Percentiles rank a stretch among this genome's conserved stretches.
Evolutionary conservation across 768 basidiomycete genomes (phyloP).

Genomic region (Mycena metata): DNA sequence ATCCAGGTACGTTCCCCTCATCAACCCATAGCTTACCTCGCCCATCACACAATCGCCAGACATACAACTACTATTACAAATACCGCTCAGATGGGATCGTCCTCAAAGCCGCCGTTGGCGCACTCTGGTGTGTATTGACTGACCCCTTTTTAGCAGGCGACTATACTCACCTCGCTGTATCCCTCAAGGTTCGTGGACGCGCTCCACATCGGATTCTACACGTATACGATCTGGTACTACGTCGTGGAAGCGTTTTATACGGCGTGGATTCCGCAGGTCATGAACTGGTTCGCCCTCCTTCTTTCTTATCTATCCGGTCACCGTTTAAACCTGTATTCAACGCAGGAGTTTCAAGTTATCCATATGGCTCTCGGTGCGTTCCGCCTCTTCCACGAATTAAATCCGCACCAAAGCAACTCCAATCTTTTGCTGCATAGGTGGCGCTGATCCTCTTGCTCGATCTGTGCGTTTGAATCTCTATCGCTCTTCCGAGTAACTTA

Average conservation of each 20-base stretch:
- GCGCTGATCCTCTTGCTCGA: slow-evolving; percentile 27
- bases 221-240: slow-evolving; percentile 32
- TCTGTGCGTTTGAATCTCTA: slow-evolving; percentile 1
- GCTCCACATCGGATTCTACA: slow-evolving; percentile 22
- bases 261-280: slow-evolving; percentile 23
- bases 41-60: too few relatives aligned
- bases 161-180: neutral
- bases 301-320: neutral
- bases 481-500: neutral
- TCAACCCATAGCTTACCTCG: too few relatives aligned
- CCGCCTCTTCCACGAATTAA: neutral
- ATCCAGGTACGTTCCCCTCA: too few relatives aligned
- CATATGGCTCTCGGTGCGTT: slow-evolving; percentile 25
- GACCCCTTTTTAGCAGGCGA: too few relatives aligned
- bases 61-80: too few relatives aligned
- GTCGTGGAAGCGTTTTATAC: slow-evolving; percentile 22
- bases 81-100: too few relatives aligned
- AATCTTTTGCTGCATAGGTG: neutral
- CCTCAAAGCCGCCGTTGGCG: too few relatives aligned
- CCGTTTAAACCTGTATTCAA: neutral
- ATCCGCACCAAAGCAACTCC: neutral
- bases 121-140: slow-evolving; percentile 2
- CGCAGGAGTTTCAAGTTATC: slow-evolving; percentile 29
- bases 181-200: slow-evolving; percentile 7
- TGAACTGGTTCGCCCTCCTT: slow-evolving; percentile 17